Conservation (phyloP, 192 early-diverging fungal genomes). For the Dissophora ornata region DNA sequence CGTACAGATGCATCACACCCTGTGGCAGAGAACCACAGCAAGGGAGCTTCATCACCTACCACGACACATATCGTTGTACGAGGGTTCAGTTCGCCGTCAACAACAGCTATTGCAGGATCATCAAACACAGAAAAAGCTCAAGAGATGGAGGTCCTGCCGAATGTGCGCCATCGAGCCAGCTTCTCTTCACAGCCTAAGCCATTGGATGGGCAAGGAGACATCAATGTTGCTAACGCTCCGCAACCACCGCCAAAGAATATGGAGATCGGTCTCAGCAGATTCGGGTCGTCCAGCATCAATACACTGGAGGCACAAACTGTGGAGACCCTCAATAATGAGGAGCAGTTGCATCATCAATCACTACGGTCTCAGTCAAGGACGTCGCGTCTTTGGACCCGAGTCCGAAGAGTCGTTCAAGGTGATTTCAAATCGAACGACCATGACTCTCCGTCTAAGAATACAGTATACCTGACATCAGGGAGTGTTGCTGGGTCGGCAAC, state of each 20-base stretch:
- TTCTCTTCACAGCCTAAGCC: neutral
- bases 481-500: neutral
- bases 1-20: neutral
- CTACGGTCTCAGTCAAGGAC: neutral
- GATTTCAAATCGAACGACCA: neutral
- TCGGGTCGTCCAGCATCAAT: constrained; percentile 2
- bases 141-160: no score
- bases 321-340: neutral
- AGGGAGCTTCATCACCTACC: neutral
- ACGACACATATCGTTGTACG: constrained; percentile 19
- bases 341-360: neutral
- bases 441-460: neutral
- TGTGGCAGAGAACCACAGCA: neutral
- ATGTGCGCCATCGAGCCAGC: no score
- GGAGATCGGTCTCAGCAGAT: neutral
- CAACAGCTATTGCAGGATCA: neutral
- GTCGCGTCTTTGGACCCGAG: constrained; percentile 32
- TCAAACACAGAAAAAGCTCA: no score
- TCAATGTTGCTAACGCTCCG: neutral
- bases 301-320: neutral
- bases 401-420: constrained; percentile 33
- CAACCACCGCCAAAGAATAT: neutral
- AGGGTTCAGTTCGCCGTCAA: constrained; percentile 25
- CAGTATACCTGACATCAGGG: constrained; percentile 25
- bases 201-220: neutral